Evolutionary conservation across 164 flowering plant species (phyloP), one percentile per base, ranked within the genome.

Genomic region (Tetracentron sinense): DNA sequence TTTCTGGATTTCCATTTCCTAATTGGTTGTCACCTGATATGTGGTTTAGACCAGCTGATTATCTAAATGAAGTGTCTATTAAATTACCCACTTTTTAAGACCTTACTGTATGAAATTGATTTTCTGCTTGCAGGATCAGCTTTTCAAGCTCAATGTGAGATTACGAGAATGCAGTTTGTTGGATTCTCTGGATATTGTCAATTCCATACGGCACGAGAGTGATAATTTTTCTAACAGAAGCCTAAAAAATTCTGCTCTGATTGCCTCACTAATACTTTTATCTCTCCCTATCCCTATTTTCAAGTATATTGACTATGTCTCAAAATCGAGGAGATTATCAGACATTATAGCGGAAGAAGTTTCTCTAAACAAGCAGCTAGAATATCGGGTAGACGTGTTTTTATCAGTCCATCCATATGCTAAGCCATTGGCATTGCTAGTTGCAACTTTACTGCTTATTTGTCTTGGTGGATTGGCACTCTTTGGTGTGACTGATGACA

Each of bases 381-480:
- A 81, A 22, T 86, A 86, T 69, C 64, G 68, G 55, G 84, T 86
- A 62, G 90, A 83, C 69, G 73, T 75, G 16, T 76, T 74, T 69
- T 73, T 86, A 48, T 87, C 92, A 2, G 85, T 82, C 62, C 76
- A 72, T 71, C 87, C 87, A 27, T 84, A 89, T 78, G 80, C 92
- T 53, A 89, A 89, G 77, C 79, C 92, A 38, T 53, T 79, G 70
- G 83, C 87, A 22, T 73, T 89, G 71, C 73, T 89, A 56, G 76
- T 87, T 75, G 90, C 92, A 48, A 89, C 92, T 47, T 62, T 87
- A 25, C 68, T 89, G 17, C 81, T 89, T 54, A 85, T 89, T 61
- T 77, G 65, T 64, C 81, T 86, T 61, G 96, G 96, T 51, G 90
- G 92, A 7, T 64, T 89, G 77, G 87, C 96, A 55, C 83, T 86